Evolutionary conservation across 208 protist species (phyloP), one percentile per base, ranked within the genome.

Genomic region (Crithidia bombi): DNA sequence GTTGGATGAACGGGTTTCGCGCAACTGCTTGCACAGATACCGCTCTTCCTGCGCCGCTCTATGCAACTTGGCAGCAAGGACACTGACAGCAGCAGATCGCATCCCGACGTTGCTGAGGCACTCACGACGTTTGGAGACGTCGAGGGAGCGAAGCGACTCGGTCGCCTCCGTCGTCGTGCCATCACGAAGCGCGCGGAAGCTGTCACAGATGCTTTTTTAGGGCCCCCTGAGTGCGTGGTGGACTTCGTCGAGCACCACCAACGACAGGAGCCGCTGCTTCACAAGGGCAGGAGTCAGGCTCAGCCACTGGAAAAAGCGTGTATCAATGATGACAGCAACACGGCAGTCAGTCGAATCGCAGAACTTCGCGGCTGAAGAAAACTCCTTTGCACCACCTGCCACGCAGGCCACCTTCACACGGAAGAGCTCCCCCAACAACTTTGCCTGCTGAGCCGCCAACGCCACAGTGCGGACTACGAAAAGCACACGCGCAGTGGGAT

Each of bases 201-300:
- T 55, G 15, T 83, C 68, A 15, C 68, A 57, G 21, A 84, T 57
- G 12, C 38, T 30, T 58, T 73, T 47, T 21, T 65, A 69, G n/a
- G 15, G 21, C 1, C 79, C 79, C 3, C 61, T 58, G 21, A 36
- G 26, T n/a, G 79, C 71, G 69, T 93, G 83, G 70, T 93, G 88
- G 32, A 77, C 85, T 58, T 93, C 88, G 55, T 93, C 88, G 17
- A 91, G 50, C 38, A 93, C 62, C 10, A 92, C 61, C 19, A 93
- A 62, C 32, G 67, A 69, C 3, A 39, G 64, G 12, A 81, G 32
- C 9, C 36, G 11, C 23, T 69, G 25, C 17, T 19, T 58, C 28
- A 84, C 30, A 2, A 74, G 30, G 19, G 5, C 32, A 2, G 67
- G 63, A 7, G 4, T 36, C 11, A 71, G 46, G 35, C 69, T 51